phyloP scores from a whole-genome alignment of 768 basidiomycete species.

The Russula compacta region DNA sequence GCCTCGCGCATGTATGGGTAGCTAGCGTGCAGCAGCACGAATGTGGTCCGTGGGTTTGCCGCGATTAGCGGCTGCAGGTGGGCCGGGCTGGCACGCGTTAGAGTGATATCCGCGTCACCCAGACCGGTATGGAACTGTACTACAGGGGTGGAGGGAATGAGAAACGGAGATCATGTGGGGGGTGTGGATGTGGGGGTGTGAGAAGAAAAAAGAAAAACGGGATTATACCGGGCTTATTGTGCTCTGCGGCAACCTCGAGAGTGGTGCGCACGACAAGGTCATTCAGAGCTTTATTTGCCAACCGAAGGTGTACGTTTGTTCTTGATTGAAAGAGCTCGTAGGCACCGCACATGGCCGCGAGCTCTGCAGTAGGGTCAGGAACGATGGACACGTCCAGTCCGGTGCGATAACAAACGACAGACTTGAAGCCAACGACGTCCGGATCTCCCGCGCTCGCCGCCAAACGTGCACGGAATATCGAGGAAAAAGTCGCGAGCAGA shows the following conservation, averaged over 20 bases:
- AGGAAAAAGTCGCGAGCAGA: slow-evolving; percentile 12
- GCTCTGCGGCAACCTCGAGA: slow-evolving; percentile 42
- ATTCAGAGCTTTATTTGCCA: slow-evolving; percentile 55
- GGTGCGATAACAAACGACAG: slow-evolving; percentile 68
- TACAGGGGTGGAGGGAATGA: no score
- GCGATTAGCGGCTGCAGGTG: slow-evolving; percentile 62
- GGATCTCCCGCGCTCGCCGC: slow-evolving; percentile 32
- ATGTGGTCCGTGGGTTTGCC: slow-evolving; percentile 46
- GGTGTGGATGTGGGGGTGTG: no score
- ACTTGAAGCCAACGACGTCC: slow-evolving; percentile 63
- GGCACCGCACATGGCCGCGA: neutral
- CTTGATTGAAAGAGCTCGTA: slow-evolving; percentile 24
- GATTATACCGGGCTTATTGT: slow-evolving; percentile 48
- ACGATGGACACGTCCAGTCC: slow-evolving; percentile 44
- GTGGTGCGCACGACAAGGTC: slow-evolving; percentile 54
- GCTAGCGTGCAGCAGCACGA: slow-evolving; percentile 67
- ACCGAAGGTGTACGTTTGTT: slow-evolving; percentile 34
- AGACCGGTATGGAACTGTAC: slow-evolving; percentile 75
- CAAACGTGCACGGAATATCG: slow-evolving; percentile 36
- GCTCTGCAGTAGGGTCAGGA: slow-evolving; percentile 20
- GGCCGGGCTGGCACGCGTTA: slow-evolving; percentile 51
- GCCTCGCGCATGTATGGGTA: slow-evolving; percentile 76
- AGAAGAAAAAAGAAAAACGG: neutral
- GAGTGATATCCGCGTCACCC: slow-evolving; percentile 62
- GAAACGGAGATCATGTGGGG: no score